A percentile compares a stretch with the other conserved stretches of the same genome.
Evolutionary conservation across 441 rosid species (phyloP).

Genomic region (Gossypium schwendimanii): DNA sequence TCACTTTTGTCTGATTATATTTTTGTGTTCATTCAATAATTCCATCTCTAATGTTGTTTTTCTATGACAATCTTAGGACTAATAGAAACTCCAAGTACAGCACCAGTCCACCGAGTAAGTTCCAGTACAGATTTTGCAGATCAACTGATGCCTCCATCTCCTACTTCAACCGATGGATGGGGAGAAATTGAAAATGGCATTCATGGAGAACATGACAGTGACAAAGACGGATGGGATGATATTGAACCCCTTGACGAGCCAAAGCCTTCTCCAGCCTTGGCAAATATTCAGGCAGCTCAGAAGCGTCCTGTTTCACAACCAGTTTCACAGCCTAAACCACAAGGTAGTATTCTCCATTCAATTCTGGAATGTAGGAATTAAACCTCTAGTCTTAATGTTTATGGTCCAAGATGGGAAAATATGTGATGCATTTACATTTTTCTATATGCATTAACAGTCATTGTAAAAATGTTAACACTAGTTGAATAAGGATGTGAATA

Average conservation of each 20-base stretch:
- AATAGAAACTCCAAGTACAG: slow-evolving; percentile 44
- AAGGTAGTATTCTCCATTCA: slow-evolving; percentile 41
- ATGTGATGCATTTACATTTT: neutral
- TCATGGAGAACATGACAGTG: slow-evolving; percentile 57
- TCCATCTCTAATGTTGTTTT: slow-evolving; percentile 19
- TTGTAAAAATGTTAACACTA: neutral
- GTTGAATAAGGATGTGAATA: neutral
- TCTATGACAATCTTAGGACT: slow-evolving; percentile 30
- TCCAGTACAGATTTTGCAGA: slow-evolving; percentile 70
- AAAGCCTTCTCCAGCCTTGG: slow-evolving; percentile 69
- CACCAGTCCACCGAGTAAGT: slow-evolving; percentile 42
- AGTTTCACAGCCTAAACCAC: slow-evolving; percentile 55
- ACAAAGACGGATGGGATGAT: slow-evolving; percentile 97
- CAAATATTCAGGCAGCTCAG: slow-evolving; percentile 93
- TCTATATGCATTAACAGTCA: neutral
- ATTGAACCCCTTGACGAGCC: slow-evolving; percentile 87
- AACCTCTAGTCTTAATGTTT: neutral
- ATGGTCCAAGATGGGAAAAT: neutral
- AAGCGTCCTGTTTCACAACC: slow-evolving; percentile 65
- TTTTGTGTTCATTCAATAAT: neutral
- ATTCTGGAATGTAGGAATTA: neutral
- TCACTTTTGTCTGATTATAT: neutral
- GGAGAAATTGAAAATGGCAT: slow-evolving; percentile 91
- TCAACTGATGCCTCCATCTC: slow-evolving; percentile 68
- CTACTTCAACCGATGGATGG: slow-evolving; percentile 98